Conservation (phyloP, 495 filamentous ascomycete species). For the Rhypophila decipiens region DNA sequence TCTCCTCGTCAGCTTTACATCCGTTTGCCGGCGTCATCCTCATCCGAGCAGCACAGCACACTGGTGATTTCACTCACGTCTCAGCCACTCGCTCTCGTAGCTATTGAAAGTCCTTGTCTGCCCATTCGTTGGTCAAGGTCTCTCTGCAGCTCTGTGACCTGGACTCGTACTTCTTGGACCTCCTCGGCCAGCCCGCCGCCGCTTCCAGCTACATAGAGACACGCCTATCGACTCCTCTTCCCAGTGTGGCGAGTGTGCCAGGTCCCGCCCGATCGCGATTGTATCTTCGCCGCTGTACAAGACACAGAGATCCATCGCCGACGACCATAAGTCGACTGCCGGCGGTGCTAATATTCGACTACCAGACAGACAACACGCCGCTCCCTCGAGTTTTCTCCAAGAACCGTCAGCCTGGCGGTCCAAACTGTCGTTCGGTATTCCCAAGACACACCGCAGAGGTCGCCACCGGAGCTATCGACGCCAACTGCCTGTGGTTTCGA, state of each 20-base stretch:
- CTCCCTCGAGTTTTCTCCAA: conserved; percentile 4
- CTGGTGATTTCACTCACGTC: conserved; percentile 13
- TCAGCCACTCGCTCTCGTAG: conserved; percentile 3
- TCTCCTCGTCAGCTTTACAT: too few species aligned
- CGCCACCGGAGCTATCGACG: conserved; percentile 15
- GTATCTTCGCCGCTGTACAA: conserved; percentile 6
- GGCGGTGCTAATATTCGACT: too few species aligned
- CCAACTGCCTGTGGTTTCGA: conserved; percentile 9
- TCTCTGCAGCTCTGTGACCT: conserved; percentile 7
- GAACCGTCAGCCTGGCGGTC: conserved; percentile 27
- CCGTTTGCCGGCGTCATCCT: conserved; percentile 12
- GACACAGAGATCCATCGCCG: conserved; percentile 7
- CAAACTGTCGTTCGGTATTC: conserved; percentile 17
- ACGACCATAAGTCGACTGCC: too few species aligned
- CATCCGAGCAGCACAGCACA: conserved; percentile 10
- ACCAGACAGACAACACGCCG: background rate
- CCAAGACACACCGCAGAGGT: conserved; percentile 20
- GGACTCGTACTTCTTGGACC: conserved; percentile 17
- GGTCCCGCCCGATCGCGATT: conserved; percentile 2
- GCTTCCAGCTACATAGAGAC: background rate
- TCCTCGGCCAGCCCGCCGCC: conserved; percentile 1
- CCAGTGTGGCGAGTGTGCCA: conserved; percentile 6
- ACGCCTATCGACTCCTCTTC: background rate
- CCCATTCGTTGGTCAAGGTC: conserved; percentile 18
- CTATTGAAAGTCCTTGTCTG: too few species aligned